Conservation (phyloP, 2,329 filamentous ascomycete genomes). For the Xylariaceae sp. region DNA sequence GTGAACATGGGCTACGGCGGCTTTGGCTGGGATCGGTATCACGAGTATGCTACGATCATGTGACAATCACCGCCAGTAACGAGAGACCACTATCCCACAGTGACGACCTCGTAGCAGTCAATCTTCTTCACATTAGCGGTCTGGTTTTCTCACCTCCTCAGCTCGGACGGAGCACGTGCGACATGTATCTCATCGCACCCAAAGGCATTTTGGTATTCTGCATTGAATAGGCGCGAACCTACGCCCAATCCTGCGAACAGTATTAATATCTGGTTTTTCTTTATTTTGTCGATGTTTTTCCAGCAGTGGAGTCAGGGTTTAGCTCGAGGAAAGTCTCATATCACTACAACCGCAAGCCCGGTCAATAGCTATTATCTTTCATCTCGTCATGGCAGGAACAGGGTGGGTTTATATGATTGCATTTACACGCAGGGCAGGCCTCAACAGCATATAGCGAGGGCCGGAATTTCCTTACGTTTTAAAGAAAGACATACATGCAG, state of each 20-base stretch:
- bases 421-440: constrained; percentile 59
- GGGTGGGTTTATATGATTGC: constrained; percentile 58
- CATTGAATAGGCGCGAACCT: constrained; percentile 44
- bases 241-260: constrained; percentile 36
- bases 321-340: constrained; percentile 34
- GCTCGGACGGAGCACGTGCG: constrained; percentile 32
- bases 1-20: constrained; percentile 75
- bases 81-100: constrained; percentile 54
- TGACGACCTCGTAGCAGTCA: constrained; percentile 48
- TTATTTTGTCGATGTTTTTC: constrained; percentile 39
- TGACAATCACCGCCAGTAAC: constrained; percentile 68
- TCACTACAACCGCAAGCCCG: constrained; percentile 56
- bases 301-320: constrained; percentile 49
- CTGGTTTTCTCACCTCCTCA: constrained; percentile 31
- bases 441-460: constrained; percentile 52
- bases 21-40: constrained; percentile 87
- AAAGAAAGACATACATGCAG: constrained; percentile 67
- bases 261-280: constrained; percentile 37
- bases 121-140: constrained; percentile 36
- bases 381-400: constrained; percentile 62
- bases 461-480: constrained; percentile 44
- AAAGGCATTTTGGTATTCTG: constrained; percentile 41
- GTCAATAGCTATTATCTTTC: constrained; percentile 49
- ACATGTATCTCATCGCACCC: constrained; percentile 34
- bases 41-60: constrained; percentile 86